phyloP scores from a whole-genome alignment of 495 filamentous ascomycete species.

The Glonium stellatum region DNA sequence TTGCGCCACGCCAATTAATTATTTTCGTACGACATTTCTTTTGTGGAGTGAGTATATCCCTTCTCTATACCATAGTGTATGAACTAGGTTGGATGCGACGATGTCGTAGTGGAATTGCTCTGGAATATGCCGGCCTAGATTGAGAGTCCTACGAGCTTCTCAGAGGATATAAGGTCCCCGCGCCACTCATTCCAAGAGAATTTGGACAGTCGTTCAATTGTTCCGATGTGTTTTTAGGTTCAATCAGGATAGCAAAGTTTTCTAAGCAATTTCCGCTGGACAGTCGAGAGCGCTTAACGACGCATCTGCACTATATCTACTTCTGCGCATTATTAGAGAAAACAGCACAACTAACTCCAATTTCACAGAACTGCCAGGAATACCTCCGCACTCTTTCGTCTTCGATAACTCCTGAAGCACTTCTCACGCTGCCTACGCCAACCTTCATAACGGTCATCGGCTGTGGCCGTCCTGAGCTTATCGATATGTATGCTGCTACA shows the following conservation, averaged over 20 bases:
- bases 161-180: too few relatives aligned
- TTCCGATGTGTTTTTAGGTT: too few relatives aligned
- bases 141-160: too few relatives aligned
- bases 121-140: too few relatives aligned
- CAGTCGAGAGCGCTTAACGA: background rate
- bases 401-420: slow-evolving; percentile 52
- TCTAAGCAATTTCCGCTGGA: too few relatives aligned
- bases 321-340: background rate
- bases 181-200: too few relatives aligned
- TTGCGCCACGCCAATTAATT: slow-evolving; percentile 51
- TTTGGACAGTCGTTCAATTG: too few relatives aligned
- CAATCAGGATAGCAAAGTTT: too few relatives aligned
- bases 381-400: slow-evolving; percentile 59
- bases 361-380: slow-evolving; percentile 60
- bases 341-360: slow-evolving; percentile 8
- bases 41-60: slow-evolving; percentile 60
- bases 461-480: slow-evolving; percentile 68
- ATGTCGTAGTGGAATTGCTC: too few relatives aligned
- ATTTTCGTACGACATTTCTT: slow-evolving; percentile 88
- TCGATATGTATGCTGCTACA: slow-evolving; percentile 56
- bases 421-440: slow-evolving; percentile 45
- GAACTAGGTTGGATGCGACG: too few relatives aligned
- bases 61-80: background rate
- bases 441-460: slow-evolving; percentile 70
- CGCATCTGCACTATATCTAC: slow-evolving; percentile 5